Conservation (phyloP, 2,329 filamentous ascomycete genomes). For the Colletotrichum magnum region DNA sequence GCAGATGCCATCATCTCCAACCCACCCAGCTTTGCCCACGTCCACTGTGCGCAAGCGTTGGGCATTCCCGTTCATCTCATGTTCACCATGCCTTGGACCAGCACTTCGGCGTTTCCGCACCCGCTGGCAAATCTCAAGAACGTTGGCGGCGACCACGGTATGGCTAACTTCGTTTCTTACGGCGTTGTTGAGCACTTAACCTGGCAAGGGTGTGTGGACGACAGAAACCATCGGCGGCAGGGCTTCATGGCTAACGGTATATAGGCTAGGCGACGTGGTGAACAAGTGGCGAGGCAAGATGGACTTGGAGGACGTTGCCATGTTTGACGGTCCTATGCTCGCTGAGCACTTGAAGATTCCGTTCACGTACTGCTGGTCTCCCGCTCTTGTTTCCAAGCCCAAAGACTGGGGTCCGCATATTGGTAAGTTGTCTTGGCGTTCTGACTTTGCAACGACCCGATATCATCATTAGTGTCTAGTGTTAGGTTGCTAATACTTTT, state of each 20-base stretch:
- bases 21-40: constrained; percentile 59
- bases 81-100: constrained; percentile 78
- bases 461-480: no score
- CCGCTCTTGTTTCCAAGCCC: constrained; percentile 75
- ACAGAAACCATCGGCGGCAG: background rate
- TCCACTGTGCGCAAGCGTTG: constrained; percentile 59
- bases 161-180: constrained; percentile 78
- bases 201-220: constrained; percentile 70
- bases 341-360: constrained; percentile 77
- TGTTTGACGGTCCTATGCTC: constrained; percentile 80
- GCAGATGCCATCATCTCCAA: constrained; percentile 63
- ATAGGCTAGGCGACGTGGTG: constrained; percentile 36
- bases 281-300: constrained; percentile 68
- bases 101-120: constrained; percentile 79
- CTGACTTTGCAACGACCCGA: background rate
- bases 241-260: background rate
- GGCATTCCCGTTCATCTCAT: constrained; percentile 59
- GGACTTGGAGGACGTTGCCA: constrained; percentile 76
- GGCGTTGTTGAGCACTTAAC: constrained; percentile 80
- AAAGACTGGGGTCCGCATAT: constrained; percentile 75
- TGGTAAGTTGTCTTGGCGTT: constrained; percentile 50
- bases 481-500: background rate
- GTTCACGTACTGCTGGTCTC: constrained; percentile 85
- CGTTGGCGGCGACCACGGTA: constrained; percentile 60
- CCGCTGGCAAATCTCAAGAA: constrained; percentile 80